phyloP scores from a whole-genome alignment of 768 basidiomycete species.

The Paxillus involutus region DNA sequence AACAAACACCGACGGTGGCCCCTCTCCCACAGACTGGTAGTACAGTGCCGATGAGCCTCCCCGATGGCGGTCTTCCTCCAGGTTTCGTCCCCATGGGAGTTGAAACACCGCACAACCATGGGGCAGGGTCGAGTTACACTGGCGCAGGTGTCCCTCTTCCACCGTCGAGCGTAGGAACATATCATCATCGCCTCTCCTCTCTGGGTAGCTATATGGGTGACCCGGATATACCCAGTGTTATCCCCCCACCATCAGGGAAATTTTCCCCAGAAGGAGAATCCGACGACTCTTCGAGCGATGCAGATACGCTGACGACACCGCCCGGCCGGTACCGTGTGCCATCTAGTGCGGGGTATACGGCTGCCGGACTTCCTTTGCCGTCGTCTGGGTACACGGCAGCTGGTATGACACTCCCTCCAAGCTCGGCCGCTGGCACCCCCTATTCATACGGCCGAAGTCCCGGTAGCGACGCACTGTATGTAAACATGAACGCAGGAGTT shows the following conservation, averaged over 20 bases:
- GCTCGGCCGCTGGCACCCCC: conserved; percentile 14
- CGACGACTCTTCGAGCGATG: conserved; percentile 32
- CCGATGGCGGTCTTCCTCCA: conserved; percentile 32
- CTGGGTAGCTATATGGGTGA: conserved; percentile 11
- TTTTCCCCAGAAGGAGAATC: conserved; percentile 18
- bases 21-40: conserved; percentile 6
- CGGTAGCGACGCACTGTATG: conserved; percentile 10
- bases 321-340: conserved; percentile 19
- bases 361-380: conserved; percentile 12
- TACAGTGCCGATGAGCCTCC: conserved; percentile 25
- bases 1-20: conserved; percentile 1
- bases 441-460: conserved; percentile 17
- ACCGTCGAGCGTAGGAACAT: conserved; percentile 25
- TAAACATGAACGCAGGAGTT: conserved; percentile 16
- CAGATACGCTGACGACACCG: conserved; percentile 37
- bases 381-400: conserved; percentile 12
- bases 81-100: conserved; percentile 36
- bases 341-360: conserved; percentile 18
- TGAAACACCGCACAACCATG: conserved; percentile 13
- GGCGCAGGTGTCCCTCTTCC: conserved; percentile 32
- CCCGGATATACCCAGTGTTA: conserved; percentile 19
- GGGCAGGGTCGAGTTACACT: conserved; percentile 20
- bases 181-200: conserved; percentile 24
- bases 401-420: conserved; percentile 5
- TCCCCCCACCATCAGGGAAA: conserved; percentile 27